Base-by-base conservation (phyloP, 768 basidiomycete genomes). In the Leccinum fibrillosum region DNA sequence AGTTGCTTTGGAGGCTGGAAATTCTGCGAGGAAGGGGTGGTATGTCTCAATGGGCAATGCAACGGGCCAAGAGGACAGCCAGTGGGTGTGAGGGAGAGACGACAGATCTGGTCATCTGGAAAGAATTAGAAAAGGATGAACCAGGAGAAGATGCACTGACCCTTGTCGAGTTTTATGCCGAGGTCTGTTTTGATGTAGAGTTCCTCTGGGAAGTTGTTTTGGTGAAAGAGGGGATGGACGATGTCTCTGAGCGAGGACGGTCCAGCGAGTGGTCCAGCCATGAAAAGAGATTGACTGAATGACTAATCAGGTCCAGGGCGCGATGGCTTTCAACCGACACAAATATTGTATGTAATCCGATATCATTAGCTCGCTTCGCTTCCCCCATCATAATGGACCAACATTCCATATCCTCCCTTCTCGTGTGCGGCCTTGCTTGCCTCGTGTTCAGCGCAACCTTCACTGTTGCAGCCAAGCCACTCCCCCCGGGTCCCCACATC, bases 51-150 rank as follows among this genome's bases (percentile, higher is more conserved):
- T 13, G 95, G 97, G 72, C 97, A 99, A 69, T 89, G 84, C 6
- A 92, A 74, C n/a, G 94, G 90, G 3, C 91, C 92, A 4, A 98
- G 84, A 35, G 97, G 97, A 69, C 93, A 93, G 12, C 92, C 92
- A 2, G 88, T 81, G 19, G 91, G 79, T 2, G 89, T 88, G 35
- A 98, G 78, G 7, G 87, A 85, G 45, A 92, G 80, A 57, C 89
- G 83, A 74, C 97, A 99, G 66, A 98, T 97, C 74, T 98, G 94
- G 62, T 90, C 87, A 74, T 98, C 97, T 96, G 64, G 2, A 12
- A 53, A 53, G 56, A 34, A 58, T 64, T 54, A 30, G 59, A 56
- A 35, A 23, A 32, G 35, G 23, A 30, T 51, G 9, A 0, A 12
- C 4, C 34, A 26, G 19, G 19, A 15, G 13, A 1, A 5, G 17